These are phyloP conservation scores for Scortechinia acanthostroma DNA, from an alignment of 2,329 filamentous ascomycete genomes.

Conservation along the genomic window DNA sequence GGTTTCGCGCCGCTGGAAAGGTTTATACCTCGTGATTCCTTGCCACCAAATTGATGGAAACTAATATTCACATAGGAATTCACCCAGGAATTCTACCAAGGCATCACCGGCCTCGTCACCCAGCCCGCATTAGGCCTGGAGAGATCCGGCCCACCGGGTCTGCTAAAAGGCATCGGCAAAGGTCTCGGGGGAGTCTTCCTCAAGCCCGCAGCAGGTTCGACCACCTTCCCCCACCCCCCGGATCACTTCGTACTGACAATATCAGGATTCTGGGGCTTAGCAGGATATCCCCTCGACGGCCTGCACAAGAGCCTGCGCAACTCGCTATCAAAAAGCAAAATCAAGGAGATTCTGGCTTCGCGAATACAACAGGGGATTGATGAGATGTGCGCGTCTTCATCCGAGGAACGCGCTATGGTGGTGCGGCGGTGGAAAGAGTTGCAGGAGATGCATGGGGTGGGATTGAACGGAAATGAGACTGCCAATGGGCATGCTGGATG, in stretches of 20 bases:
- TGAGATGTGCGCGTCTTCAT: not conserved
- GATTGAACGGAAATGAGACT: not conserved
- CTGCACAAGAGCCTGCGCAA: not conserved
- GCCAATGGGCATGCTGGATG: not conserved
- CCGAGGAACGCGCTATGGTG: not conserved
- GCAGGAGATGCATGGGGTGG: not conserved
- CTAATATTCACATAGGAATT: not conserved
- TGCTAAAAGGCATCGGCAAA: slow-evolving; percentile 21
- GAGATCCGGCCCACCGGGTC: slow-evolving; percentile 18
- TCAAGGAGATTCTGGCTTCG: not conserved
- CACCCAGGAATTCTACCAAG: slow-evolving; percentile 17
- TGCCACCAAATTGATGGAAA: not conserved
- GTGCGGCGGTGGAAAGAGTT: not conserved
- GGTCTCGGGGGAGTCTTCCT: slow-evolving; percentile 14
- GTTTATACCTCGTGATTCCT: not conserved
- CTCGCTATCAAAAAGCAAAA: not conserved
- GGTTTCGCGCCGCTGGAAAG: not conserved
- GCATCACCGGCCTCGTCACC: slow-evolving; percentile 16
- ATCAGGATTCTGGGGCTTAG: not conserved
- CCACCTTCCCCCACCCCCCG: not conserved
- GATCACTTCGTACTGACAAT: not conserved
- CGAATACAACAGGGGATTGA: not conserved
- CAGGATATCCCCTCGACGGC: not conserved
- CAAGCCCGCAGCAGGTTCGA: slow-evolving; percentile 14
- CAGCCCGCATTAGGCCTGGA: slow-evolving; percentile 18